Percentiles rank a stretch among this genome's conserved stretches.
Evolutionary conservation across 345 rosid species (phyloP).

Genomic region (Eucalyptus rudis): DNA sequence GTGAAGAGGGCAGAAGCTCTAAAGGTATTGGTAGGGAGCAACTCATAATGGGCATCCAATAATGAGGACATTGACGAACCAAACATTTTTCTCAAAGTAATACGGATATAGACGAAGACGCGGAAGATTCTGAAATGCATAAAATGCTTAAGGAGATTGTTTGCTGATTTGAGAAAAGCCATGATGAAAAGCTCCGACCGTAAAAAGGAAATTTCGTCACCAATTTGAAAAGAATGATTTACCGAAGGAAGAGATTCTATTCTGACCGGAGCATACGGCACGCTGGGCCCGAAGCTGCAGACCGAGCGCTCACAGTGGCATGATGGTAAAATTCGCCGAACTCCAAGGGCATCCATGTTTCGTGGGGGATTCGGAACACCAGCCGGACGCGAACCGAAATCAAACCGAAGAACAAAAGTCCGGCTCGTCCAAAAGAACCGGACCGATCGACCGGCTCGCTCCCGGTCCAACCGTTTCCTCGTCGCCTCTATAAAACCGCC

Average conservation of each 20-base stretch:
- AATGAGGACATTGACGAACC: not conserved
- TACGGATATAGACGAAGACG: not conserved
- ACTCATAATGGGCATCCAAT: not conserved
- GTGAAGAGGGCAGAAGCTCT: accelerated
- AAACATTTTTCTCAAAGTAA: not conserved
- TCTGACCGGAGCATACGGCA: not conserved
- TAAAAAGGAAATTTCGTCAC: not conserved
- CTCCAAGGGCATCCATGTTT: not conserved
- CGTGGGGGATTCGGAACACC: not conserved
- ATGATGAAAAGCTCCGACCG: not conserved
- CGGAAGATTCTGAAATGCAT: accelerated
- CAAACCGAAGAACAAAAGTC: not conserved
- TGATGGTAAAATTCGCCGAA: not conserved
- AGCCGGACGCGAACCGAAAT: not conserved
- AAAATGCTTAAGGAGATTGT: not conserved
- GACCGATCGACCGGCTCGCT: not conserved
- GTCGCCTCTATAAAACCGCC: not conserved
- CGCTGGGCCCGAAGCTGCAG: not conserved
- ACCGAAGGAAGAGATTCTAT: not conserved
- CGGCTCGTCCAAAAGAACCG: not conserved
- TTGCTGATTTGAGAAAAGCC: not conserved
- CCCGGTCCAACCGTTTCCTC: not conserved
- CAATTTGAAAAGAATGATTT: not conserved
- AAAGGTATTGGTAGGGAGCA: not conserved
- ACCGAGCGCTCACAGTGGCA: not conserved